Evolutionary conservation across 352 stramenopile species (phyloP), one percentile per base, ranked within the genome.

Genomic region (Globisporangium alternatum): DNA sequence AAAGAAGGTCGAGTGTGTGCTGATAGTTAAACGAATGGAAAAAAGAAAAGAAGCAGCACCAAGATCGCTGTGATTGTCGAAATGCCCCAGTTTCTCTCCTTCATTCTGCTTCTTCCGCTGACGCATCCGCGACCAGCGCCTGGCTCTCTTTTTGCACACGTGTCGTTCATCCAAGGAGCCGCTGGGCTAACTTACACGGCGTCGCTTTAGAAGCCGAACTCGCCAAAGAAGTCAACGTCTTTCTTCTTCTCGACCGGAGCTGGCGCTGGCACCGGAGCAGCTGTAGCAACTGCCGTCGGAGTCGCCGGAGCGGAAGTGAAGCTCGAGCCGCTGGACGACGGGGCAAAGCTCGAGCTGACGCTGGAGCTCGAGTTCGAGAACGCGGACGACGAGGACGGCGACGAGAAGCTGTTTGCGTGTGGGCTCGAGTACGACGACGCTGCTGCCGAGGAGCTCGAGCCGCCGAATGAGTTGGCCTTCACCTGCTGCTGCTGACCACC

Each of bases 211-310:
- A 90, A 89, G 9, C 84, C 84, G 61, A 91, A 93, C 70, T 93
- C 84, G 12, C 80, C 81, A 56, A 93, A 93, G 65, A 93, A 93
- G 64, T 93, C 84, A 22, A 93, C 84, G 55, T 93, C 79, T 65
- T 93, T 93, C 79, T 91, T 90, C 25, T 76, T 74, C 22, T 74
- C 74, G 25, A 77, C 68, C 6, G 74, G 66, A 10, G 73, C 43
- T 6, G 67, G 56, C 12, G 70, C 44, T 28, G 70, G 60, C n/a
- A 60, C 59, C 45, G 76, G 60, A 30, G 62, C 60, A 3, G 70
- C 53, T 19, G 70, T 45, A 33, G 66, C 25, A 12, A 56, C 54
- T 0, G 55, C 35, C 8, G 66, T 41, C 39, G 77, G 1, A 43
- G 41, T 28, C n/a, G 53, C n/a, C 5, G 44, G 28, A 12, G 53